Base-by-base conservation (phyloP, 2,329 filamentous ascomycete species). In the Colletotrichum somersetense region DNA sequence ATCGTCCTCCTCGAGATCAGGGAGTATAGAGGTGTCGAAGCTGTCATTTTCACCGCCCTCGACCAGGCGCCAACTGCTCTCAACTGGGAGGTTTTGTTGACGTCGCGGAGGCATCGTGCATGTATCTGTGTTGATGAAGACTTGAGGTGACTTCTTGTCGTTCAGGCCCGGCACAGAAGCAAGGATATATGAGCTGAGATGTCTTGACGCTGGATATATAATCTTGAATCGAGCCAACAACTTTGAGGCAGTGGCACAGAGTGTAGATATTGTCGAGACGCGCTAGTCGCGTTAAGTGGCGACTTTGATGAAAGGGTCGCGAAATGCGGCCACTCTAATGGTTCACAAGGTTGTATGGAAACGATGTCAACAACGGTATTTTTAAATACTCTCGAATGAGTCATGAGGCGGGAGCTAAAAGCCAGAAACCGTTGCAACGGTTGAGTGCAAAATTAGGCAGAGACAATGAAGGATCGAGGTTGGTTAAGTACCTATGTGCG, bases 11-110 rank as follows among this genome's bases (percentile, higher is more conserved):
- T 79, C 79, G 40, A 85, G 78, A 44, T 84, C 83, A 10, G 85
- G 84, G 20, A 89, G 79, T 66, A 89, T 82, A 12, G 85, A 85
- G 7, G 87, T 89, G 75, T 89, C 88, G 77, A 90, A 90, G 76
- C 87, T 89, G 76, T 90, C 88, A 77, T 89, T 85, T 67, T 89
- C 88, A 76, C 84, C 81, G 66, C 86, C 87, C 70, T 90, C 88
- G 16, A 90, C 87, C 80, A 90, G 84, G 75, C 88, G 88, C 88
- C 88, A 90, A 26, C 88, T 90, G 74, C 85, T 85, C 74, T 88
- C 86, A 53, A 88, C 82, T 46, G 84, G 83, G 20, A 85, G 77
- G 30, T 77, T 76, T 64, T 77, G 78, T 68, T 74, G 67, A 30
- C 74, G 66, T 40, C 67, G 63, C 44, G 63, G 56, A 52, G 71